These are phyloP conservation scores for Linnemannia exigua DNA, from an alignment of 192 early-diverging fungal species.

Conservation along the genomic window DNA sequence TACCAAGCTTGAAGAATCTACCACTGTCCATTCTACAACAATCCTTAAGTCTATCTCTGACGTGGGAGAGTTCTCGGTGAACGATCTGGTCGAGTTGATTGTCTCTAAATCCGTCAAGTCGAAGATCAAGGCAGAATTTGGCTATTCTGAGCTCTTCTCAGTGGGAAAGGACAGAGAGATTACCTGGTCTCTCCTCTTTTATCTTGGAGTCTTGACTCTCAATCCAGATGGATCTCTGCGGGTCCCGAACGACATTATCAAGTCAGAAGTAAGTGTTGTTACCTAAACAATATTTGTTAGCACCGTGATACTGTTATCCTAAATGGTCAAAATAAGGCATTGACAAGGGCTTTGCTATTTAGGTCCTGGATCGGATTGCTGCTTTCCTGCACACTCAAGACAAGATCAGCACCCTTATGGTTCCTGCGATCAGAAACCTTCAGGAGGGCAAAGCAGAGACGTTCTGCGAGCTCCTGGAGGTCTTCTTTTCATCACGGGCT, in stretches of 20 bases:
- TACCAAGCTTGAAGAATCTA: constrained; percentile 49
- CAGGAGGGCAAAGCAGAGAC: constrained; percentile 32
- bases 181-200: constrained; percentile 53
- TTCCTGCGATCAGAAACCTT: constrained; percentile 49
- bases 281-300: not conserved
- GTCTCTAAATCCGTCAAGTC: constrained; percentile 35
- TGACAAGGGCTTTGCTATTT: constrained; percentile 27
- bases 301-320: constrained; percentile 17
- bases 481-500: constrained; percentile 31
- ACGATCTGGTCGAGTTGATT: constrained; percentile 52
- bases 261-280: constrained; percentile 41
- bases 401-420: constrained; percentile 43
- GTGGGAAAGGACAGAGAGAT: constrained; percentile 52
- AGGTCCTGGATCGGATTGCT: constrained; percentile 42
- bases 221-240: constrained; percentile 31
- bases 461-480: constrained; percentile 39
- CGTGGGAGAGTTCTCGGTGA: constrained; percentile 55
- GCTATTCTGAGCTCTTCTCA: constrained; percentile 37
- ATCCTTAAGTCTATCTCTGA: constrained; percentile 58
- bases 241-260: constrained; percentile 48
- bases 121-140: constrained; percentile 41
- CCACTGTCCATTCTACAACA: constrained; percentile 40
- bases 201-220: constrained; percentile 45
- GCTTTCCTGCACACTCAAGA: constrained; percentile 42
- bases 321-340: constrained; percentile 18